Conservation (phyloP, 345 rosid genomes). For the Moricandia moricandioides region DNA sequence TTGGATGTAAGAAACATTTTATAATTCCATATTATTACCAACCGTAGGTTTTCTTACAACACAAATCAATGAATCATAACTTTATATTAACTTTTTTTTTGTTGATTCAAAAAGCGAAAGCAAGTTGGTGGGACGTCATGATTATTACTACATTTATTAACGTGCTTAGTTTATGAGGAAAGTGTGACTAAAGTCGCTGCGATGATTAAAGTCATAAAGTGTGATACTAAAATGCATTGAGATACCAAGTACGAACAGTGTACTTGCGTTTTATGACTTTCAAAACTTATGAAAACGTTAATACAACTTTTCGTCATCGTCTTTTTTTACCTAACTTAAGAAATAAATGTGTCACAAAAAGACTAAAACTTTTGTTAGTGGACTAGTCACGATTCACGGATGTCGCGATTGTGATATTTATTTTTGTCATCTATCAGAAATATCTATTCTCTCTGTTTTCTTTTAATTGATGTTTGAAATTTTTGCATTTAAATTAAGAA, state of each 20-base stretch:
- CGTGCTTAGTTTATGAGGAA: neutral
- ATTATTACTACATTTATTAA: neutral
- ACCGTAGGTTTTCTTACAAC: neutral
- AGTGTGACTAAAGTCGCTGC: neutral
- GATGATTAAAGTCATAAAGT: constrained; percentile 1
- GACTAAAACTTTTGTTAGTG: constrained; percentile 1
- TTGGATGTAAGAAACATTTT: neutral
- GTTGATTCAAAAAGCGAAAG: neutral
- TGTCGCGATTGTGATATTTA: constrained; percentile 21
- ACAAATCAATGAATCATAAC: neutral
- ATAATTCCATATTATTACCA: neutral
- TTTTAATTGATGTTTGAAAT: no score
- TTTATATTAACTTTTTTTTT: neutral
- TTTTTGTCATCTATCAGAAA: no score
- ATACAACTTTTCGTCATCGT: constrained; percentile 4
- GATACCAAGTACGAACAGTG: constrained; percentile 20
- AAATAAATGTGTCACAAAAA: constrained; percentile 4
- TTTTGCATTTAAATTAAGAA: no score
- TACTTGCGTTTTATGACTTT: constrained; percentile 11
- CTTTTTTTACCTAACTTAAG: neutral
- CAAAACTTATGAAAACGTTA: constrained; percentile 12
- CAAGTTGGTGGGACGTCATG: constrained; percentile 10
- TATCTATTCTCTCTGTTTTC: no score
- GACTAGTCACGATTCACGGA: neutral
- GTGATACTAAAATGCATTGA: constrained; percentile 7